Evolutionary conservation across 106 monocot genomes (phyloP).

Genomic region (Posidonia australis): DNA sequence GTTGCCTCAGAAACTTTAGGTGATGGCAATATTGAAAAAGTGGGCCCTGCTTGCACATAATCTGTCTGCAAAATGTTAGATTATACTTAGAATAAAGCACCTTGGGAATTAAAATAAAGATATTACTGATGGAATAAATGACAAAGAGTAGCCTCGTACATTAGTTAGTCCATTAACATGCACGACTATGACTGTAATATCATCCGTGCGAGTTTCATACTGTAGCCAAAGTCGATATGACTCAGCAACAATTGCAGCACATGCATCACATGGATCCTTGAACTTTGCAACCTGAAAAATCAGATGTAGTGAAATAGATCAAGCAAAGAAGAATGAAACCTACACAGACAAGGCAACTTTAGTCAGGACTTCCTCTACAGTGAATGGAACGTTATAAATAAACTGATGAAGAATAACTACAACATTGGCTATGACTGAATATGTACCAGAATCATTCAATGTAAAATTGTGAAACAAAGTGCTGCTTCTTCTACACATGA

Average conservation of each 20-base stretch:
- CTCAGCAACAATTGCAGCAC: conserved; percentile 95
- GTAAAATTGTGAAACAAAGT: too few relatives aligned
- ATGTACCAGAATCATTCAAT: too few relatives aligned
- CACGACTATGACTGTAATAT: conserved; percentile 93
- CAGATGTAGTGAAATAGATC: neutral
- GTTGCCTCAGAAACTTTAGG: conserved; percentile 43
- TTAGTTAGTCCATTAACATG: conserved; percentile 76
- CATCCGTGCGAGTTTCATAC: conserved; percentile 98
- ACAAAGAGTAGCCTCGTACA: conserved; percentile 36
- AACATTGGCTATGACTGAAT: too few relatives aligned
- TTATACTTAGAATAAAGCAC: conserved; percentile 1
- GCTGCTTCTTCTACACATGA: too few relatives aligned
- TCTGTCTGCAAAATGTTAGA: conserved; percentile 31
- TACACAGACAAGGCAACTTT: too few relatives aligned
- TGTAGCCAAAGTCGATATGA: conserved; percentile 97
- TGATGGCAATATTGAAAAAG: conserved; percentile 17
- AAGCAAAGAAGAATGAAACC: neutral
- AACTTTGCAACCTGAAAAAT: conserved; percentile 76
- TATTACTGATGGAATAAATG: conserved; percentile 2
- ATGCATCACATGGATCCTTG: conserved; percentile 95
- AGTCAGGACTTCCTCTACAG: too few relatives aligned
- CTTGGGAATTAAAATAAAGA: neutral
- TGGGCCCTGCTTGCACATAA: conserved; percentile 20
- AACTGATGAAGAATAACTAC: too few relatives aligned
- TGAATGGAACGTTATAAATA: too few relatives aligned